Evolutionary conservation across 768 basidiomycete genomes (phyloP).

Genomic region (Lactifluus rugatus): DNA sequence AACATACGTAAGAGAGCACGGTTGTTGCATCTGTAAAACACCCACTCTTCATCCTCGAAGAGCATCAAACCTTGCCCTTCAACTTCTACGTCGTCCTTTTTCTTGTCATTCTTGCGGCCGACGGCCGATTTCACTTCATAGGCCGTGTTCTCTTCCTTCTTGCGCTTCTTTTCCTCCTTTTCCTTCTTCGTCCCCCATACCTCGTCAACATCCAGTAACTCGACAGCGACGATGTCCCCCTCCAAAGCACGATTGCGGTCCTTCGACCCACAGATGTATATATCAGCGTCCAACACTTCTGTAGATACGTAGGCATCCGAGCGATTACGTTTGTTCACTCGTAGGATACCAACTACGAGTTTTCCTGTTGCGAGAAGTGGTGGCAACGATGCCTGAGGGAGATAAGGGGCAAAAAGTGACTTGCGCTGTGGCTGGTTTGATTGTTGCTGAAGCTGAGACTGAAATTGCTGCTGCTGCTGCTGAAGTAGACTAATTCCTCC

Average conservation of each 20-base stretch:
- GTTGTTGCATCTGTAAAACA: conserved; percentile 14
- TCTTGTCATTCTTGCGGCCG: conserved; percentile 93
- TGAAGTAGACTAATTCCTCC: conserved; percentile 79
- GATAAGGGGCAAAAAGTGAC: conserved; percentile 95
- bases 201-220: conserved; percentile 95
- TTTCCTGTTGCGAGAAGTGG: conserved; percentile 95
- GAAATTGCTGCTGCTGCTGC: conserved; percentile 92
- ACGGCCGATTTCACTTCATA: conserved; percentile 72
- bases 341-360: conserved; percentile 90
- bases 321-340: conserved; percentile 97
- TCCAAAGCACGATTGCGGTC: conserved; percentile 97
- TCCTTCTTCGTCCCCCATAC: conserved; percentile 99
- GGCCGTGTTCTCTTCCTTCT: conserved; percentile 98
- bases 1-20: conserved; percentile 13
- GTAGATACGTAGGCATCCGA: conserved; percentile 99
- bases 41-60: conserved; percentile 94
- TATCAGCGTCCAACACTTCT: conserved; percentile 95
- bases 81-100: conserved; percentile 99
- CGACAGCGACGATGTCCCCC: conserved; percentile 97
- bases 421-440: conserved; percentile 90
- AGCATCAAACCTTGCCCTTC: conserved; percentile 96
- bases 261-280: conserved; percentile 98
- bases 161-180: conserved; percentile 99
- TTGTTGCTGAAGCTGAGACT: conserved; percentile 91
- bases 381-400: conserved; percentile 94